A percentile compares a stretch with the other conserved stretches of the same genome.
phyloP scores from a whole-genome alignment of 78 protist genomes.

The Dictyostelium brefeldianum region DNA sequence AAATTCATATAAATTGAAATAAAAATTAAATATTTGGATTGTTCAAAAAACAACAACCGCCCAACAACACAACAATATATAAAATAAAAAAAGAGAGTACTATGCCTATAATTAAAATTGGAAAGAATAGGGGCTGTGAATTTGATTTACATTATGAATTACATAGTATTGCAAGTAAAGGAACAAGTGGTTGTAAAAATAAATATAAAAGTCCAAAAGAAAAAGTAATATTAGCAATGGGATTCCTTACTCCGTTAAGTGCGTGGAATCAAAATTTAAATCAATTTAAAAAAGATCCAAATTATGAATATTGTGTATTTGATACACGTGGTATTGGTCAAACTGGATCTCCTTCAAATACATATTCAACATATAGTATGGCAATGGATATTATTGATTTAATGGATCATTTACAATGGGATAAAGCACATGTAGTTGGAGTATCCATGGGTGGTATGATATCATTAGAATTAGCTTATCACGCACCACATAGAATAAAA shows the following conservation, averaged over 20 bases:
- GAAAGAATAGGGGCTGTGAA: conserved; percentile 9
- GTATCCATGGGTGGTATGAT: conserved; percentile 85
- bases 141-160: conserved; percentile 28
- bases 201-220: neutral
- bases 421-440: conserved; percentile 42
- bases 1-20: too few relatives aligned
- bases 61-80: too few relatives aligned
- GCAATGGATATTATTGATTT: conserved; percentile 60
- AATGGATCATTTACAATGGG: conserved; percentile 53
- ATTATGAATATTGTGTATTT: conserved; percentile 39
- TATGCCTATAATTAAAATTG: conserved; percentile 6
- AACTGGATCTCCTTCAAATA: conserved; percentile 19
- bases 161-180: neutral
- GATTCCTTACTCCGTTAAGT: conserved; percentile 21
- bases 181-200: neutral
- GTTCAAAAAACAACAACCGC: too few relatives aligned
- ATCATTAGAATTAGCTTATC: conserved; percentile 29
- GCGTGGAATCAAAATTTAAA: conserved; percentile 32
- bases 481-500: neutral
- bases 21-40: too few relatives aligned
- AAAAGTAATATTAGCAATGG: neutral
- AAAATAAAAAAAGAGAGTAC: too few relatives aligned
- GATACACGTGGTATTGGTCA: conserved; percentile 71
- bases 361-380: conserved; percentile 17
- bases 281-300: neutral